These are phyloP conservation scores for Talaromyces piceae DNA, from an alignment of 2,329 filamentous ascomycete genomes.

Conservation along the genomic window DNA sequence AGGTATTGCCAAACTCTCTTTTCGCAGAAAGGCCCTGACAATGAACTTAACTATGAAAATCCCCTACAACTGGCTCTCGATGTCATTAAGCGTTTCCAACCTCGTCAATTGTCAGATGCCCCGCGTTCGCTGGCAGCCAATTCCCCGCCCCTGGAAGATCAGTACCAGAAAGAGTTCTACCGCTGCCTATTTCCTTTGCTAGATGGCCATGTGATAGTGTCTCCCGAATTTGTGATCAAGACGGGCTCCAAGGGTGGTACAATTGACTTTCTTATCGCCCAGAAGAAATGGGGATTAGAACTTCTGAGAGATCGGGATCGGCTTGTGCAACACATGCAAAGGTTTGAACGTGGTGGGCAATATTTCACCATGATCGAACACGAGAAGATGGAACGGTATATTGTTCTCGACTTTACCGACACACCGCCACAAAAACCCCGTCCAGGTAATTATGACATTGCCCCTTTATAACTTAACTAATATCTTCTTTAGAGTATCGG, in stretches of 20 bases:
- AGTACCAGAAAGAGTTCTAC: slow-evolving; percentile 11
- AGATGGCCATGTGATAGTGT: slow-evolving; percentile 12
- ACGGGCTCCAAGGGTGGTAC: slow-evolving; percentile 10
- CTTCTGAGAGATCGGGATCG: slow-evolving; percentile 12
- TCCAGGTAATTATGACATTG: too few relatives aligned
- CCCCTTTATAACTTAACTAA: too few relatives aligned
- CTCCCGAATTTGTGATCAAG: slow-evolving; percentile 13
- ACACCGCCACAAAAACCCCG: neutral
- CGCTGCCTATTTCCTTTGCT: slow-evolving; percentile 1
- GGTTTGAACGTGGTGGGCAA: neutral
- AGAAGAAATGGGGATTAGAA: slow-evolving; percentile 13
- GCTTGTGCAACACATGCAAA: slow-evolving; percentile 3
- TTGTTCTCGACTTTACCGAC: neutral
- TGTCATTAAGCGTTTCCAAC: slow-evolving; percentile 9
- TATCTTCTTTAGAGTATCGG: too few relatives aligned
- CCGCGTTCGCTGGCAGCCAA: neutral
- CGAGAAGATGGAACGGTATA: neutral
- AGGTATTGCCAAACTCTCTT: neutral
- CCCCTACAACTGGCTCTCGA: slow-evolving; percentile 9
- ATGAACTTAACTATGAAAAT: slow-evolving; percentile 5
- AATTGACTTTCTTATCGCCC: slow-evolving; percentile 12
- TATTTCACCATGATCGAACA: neutral
- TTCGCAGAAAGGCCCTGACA: neutral
- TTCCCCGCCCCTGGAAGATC: slow-evolving; percentile 5
- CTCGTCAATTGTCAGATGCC: slow-evolving; percentile 10